These are phyloP conservation scores for Cryphonectria carpinicola DNA, from an alignment of 2,329 filamentous ascomycete species.

Conservation along the genomic window DNA sequence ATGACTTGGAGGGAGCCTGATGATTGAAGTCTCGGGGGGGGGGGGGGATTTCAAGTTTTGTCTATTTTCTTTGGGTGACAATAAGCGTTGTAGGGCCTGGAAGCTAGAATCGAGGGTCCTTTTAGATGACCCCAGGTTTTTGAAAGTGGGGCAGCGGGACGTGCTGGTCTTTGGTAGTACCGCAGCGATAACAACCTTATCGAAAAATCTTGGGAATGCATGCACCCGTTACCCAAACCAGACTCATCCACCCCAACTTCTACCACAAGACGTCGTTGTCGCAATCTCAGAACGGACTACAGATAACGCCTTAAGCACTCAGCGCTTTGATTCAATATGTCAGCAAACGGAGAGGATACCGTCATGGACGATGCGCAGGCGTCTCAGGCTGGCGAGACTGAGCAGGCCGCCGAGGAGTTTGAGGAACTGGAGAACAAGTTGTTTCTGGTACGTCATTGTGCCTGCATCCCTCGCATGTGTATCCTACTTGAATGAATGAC, in stretches of 20 bases:
- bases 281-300: not conserved
- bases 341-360: conserved; percentile 34
- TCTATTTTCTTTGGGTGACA: not conserved
- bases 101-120: not conserved
- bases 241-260: not conserved
- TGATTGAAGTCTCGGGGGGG: not conserved
- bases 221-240: conserved; percentile 6
- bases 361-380: conserved; percentile 50
- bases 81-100: not conserved
- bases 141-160: conserved; percentile 17
- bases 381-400: conserved; percentile 42
- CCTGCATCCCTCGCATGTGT: not conserved
- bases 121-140: not conserved
- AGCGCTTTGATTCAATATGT: conserved; percentile 15
- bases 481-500: not conserved
- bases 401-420: conserved; percentile 35
- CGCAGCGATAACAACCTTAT: conserved; percentile 23
- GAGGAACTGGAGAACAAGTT: conserved; percentile 38
- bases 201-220: conserved; percentile 25
- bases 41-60: no score
- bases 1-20: not conserved
- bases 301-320: not conserved
- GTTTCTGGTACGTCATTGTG: conserved; percentile 24
- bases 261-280: not conserved
- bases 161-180: not conserved